Evolutionary conservation across 441 rosid genomes (phyloP).

Genomic region (Erysimum cheiri): DNA sequence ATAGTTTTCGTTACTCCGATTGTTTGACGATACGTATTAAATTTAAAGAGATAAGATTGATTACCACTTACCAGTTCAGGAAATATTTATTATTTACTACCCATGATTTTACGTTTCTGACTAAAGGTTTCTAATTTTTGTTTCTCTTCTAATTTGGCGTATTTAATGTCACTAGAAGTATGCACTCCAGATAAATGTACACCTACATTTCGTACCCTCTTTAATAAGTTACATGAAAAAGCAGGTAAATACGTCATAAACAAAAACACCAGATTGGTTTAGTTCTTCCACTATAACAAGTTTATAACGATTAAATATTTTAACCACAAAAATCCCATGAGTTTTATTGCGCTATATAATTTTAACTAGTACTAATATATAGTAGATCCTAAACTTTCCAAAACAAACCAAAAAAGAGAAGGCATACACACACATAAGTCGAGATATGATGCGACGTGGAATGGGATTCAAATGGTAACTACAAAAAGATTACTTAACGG

Average conservation of each 20-base stretch:
- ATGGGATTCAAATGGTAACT: neutral
- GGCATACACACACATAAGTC: neutral
- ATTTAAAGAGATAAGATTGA: neutral
- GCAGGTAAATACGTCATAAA: neutral
- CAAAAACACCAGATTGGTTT: neutral
- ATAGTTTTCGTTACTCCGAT: neutral
- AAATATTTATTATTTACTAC: neutral
- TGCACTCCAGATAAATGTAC: neutral
- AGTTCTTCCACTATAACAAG: neutral
- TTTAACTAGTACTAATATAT: neutral
- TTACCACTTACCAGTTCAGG: neutral
- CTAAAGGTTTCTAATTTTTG: neutral
- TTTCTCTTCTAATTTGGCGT: neutral
- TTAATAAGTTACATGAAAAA: constrained; percentile 13
- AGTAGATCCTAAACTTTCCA: neutral
- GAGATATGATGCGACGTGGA: constrained; percentile 10
- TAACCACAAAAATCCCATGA: neutral
- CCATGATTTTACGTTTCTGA: neutral
- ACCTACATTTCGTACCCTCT: constrained; percentile 1
- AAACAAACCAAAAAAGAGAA: neutral
- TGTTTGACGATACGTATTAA: neutral
- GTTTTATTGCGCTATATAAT: constrained; percentile 14
- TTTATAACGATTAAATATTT: neutral
- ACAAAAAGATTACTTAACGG: constrained; percentile 6
- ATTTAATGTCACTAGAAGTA: neutral